Evolutionary conservation across 805 yeast species (phyloP).

Genomic region (Starmerella apicola): DNA sequence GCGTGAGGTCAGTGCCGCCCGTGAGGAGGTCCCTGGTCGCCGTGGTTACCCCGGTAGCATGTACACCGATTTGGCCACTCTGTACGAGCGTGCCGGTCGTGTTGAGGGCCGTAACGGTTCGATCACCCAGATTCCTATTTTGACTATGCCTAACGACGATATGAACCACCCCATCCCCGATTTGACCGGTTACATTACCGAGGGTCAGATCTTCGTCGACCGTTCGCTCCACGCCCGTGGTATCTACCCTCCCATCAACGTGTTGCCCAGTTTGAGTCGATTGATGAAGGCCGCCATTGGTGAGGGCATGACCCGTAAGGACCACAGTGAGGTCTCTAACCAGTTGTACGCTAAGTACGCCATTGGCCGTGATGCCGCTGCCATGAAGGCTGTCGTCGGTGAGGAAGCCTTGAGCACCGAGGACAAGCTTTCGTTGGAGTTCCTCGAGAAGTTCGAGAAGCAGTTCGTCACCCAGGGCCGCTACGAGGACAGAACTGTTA

Average conservation of each 20-base stretch:
- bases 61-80: conserved; percentile 98
- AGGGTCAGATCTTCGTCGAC: conserved; percentile 96
- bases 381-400: conserved; percentile 99
- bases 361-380: conserved; percentile 99
- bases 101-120: conserved; percentile 99
- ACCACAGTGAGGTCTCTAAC: conserved; percentile 98
- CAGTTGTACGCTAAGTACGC: conserved; percentile 98
- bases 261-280: conserved; percentile 92
- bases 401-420: conserved; percentile 97
- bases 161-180: conserved; percentile 99
- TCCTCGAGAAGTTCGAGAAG: conserved; percentile 94
- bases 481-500: conserved; percentile 86
- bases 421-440: conserved; percentile 93
- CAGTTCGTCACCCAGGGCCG: conserved; percentile 94
- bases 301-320: conserved; percentile 99
- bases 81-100: conserved; percentile 99
- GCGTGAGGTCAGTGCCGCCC: conserved; percentile 99
- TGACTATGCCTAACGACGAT: conserved; percentile 99
- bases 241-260: conserved; percentile 97
- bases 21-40: conserved; percentile 99
- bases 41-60: conserved; percentile 99
- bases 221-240: conserved; percentile 95
- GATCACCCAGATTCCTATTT: conserved; percentile 95
- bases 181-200: conserved; percentile 98
- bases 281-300: conserved; percentile 99